phyloP scores from a whole-genome alignment of 129 eudicot genomes.

The Centrapalus pauciflorus region DNA sequence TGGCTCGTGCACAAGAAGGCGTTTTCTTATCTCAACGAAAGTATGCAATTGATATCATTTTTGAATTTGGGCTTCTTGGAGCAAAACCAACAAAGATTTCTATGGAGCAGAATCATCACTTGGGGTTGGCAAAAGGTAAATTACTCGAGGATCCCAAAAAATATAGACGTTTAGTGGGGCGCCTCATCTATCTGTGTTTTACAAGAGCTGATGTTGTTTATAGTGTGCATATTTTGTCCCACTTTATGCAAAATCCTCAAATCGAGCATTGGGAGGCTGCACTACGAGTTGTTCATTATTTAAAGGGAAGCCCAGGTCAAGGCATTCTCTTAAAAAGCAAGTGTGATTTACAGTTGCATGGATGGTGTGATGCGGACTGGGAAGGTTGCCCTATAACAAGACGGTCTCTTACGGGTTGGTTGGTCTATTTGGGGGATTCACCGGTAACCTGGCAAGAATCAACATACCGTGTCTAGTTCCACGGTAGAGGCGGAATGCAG shows the following conservation, averaged over 20 bases:
- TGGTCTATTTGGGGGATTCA: neutral
- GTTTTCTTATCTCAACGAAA: constrained; percentile 7
- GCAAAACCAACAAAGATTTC: neutral
- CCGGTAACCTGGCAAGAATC: neutral
- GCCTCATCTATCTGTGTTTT: neutral
- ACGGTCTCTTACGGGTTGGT: neutral
- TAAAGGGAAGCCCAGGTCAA: neutral
- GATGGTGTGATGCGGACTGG: constrained; percentile 1
- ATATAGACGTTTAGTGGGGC: constrained; percentile 17
- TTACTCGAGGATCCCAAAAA: neutral
- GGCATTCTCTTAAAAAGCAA: neutral
- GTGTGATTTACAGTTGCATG: neutral
- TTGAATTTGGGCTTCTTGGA: neutral
- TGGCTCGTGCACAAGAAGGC: constrained; percentile 1
- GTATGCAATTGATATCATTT: constrained; percentile 8
- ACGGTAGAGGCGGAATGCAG: neutral
- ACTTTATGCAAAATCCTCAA: neutral
- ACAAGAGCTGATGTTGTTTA: neutral
- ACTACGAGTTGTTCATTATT: neutral
- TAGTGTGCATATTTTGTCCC: constrained; percentile 2
- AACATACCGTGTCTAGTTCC: neutral
- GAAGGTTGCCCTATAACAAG: neutral
- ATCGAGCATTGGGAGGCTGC: constrained; percentile 8
- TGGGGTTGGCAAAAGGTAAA: neutral
- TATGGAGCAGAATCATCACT: neutral